Percentiles rank a stretch among this genome's conserved stretches.
phyloP scores from a whole-genome alignment of 345 rosid genomes.

The Eucalyptus victrix region DNA sequence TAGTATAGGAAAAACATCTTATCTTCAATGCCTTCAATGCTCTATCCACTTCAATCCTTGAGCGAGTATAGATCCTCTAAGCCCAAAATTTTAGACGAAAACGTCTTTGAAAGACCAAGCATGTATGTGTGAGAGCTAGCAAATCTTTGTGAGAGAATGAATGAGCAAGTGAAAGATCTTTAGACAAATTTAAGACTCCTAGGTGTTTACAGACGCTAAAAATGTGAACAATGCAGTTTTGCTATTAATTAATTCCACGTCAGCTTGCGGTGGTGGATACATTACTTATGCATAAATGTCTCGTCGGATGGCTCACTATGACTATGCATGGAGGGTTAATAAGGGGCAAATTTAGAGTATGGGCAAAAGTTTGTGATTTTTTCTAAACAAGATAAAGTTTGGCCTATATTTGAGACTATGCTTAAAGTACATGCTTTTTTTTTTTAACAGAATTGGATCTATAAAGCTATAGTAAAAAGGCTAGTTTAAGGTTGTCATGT shows the following conservation, averaged over 20 bases:
- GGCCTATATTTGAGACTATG: accelerated
- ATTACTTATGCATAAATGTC: too few relatives aligned
- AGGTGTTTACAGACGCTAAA: accelerated
- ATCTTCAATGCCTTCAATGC: too few relatives aligned
- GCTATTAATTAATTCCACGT: too few relatives aligned
- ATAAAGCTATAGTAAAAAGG: neutral
- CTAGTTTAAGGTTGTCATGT: neutral
- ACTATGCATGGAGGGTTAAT: neutral
- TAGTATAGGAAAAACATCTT: neutral
- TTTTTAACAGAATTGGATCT: neutral
- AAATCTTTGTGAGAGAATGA: neutral
- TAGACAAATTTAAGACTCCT: neutral
- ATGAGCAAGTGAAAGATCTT: neutral
- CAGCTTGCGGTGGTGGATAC: neutral
- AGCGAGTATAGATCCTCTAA: neutral
- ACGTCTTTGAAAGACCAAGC: accelerated
- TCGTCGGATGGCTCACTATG: accelerated
- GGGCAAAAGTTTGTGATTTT: too few relatives aligned
- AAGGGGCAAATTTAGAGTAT: accelerated
- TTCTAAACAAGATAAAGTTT: too few relatives aligned
- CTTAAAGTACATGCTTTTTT: too few relatives aligned
- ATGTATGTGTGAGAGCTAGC: neutral
- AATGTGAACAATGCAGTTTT: neutral
- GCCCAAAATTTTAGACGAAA: neutral
- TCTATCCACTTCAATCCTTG: too few relatives aligned